Conservation (phyloP, 1,139 yeast genomes). For the Williopsis jadinii region DNA sequence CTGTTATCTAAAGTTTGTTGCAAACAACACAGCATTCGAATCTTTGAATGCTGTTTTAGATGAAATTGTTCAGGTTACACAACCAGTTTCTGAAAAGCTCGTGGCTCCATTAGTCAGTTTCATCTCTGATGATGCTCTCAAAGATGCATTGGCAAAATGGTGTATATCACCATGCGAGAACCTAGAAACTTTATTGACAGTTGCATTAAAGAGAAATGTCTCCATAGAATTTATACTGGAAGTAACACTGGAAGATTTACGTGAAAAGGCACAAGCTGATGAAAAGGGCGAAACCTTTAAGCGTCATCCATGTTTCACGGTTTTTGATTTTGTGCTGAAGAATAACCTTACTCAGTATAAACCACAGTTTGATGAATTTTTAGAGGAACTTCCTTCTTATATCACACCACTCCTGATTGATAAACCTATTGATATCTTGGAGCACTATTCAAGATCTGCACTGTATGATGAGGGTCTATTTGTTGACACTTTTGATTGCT, state of each 20-base stretch:
- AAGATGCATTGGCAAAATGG: conserved; percentile 4
- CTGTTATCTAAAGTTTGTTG: conserved; percentile 8
- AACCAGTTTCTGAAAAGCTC: conserved; percentile 7
- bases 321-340: conserved; percentile 24
- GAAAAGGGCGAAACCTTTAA: conserved; percentile 19
- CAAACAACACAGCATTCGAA: conserved; percentile 1
- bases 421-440: conserved; percentile 23
- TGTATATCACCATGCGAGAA: conserved; percentile 2
- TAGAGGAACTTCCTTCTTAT: conserved; percentile 26
- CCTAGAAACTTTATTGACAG: conserved; percentile 7
- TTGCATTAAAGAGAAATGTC: conserved; percentile 5
- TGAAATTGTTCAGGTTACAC: conserved; percentile 7
- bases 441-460: conserved; percentile 23
- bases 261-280: conserved; percentile 15
- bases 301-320: conserved; percentile 21
- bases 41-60: conserved; percentile 5
- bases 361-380: conserved; percentile 23
- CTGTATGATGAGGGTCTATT: conserved; percentile 18
- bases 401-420: conserved; percentile 25
- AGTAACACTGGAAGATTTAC: conserved; percentile 9
- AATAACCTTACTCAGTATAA: conserved; percentile 15
- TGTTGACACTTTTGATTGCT: conserved; percentile 24
- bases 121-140: conserved; percentile 4
- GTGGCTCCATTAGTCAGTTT: conserved; percentile 9
- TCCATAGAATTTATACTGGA: conserved; percentile 6